phyloP scores from a whole-genome alignment of 768 basidiomycete species.

The Cyclocybe aegerita region DNA sequence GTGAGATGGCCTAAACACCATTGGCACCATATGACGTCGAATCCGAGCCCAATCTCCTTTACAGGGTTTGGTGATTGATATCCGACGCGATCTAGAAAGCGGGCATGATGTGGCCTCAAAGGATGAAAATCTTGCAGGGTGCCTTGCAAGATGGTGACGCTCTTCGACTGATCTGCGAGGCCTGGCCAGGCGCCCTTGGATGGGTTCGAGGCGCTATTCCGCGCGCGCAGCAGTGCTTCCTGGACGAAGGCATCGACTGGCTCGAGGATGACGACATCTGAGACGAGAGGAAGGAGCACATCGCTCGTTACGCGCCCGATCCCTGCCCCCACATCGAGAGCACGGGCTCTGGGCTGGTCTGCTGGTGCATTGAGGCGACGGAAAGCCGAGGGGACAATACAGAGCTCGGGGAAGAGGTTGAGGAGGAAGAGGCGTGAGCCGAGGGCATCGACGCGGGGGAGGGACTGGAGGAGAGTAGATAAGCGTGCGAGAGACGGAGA shows the following conservation, averaged over 20 bases:
- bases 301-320: slow-evolving; percentile 90
- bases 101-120: slow-evolving; percentile 39
- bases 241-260: slow-evolving; percentile 79
- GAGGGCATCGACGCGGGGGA: slow-evolving; percentile 88
- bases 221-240: slow-evolving; percentile 55
- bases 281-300: slow-evolving; percentile 86
- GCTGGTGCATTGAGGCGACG: slow-evolving; percentile 39
- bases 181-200: slow-evolving; percentile 58
- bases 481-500: slow-evolving; percentile 13
- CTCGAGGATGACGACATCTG: slow-evolving; percentile 87
- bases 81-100: slow-evolving; percentile 67
- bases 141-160: slow-evolving; percentile 77
- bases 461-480: slow-evolving; percentile 47
- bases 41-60: slow-evolving; percentile 56
- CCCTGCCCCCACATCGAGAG: slow-evolving; percentile 92
- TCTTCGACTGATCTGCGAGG: slow-evolving; percentile 59
- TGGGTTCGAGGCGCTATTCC: slow-evolving; percentile 27
- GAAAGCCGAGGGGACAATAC: slow-evolving; percentile 72
- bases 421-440: slow-evolving; percentile 89
- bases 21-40: slow-evolving; percentile 95
- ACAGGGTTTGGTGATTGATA: slow-evolving; percentile 43
- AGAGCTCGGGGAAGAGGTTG: slow-evolving; percentile 76
- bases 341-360: slow-evolving; percentile 46
- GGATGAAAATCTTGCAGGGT: slow-evolving; percentile 86
- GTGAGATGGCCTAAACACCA: slow-evolving; percentile 93